Conservation (phyloP, 345 rosid genomes). For the Tarenaya hassleriana region DNA sequence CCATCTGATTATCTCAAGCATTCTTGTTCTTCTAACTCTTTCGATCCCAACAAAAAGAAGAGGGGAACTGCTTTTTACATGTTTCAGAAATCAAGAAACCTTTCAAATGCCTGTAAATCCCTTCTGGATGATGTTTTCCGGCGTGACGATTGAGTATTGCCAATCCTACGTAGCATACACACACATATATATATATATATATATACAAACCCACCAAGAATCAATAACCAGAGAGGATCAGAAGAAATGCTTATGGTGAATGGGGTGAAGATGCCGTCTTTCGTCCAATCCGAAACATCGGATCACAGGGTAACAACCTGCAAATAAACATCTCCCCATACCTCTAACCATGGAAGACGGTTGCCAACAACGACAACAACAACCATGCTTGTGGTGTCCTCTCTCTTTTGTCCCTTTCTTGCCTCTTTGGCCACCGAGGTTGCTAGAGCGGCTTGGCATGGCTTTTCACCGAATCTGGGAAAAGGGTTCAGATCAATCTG, state of each 20-base stretch:
- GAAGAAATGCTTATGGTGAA: constrained; percentile 44
- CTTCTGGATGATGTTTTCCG: too few species aligned
- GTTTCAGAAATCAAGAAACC: constrained; percentile 10
- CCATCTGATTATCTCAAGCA: not conserved
- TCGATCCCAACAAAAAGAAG: not conserved
- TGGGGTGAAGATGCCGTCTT: constrained; percentile 36
- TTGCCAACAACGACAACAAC: constrained; percentile 28
- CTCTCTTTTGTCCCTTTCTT: constrained; percentile 10
- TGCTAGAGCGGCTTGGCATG: constrained; percentile 14
- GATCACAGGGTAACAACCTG: constrained; percentile 44
- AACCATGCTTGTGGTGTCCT: constrained; percentile 14
- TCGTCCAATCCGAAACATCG: constrained; percentile 55
- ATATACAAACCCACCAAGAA: not conserved
- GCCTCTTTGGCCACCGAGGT: constrained; percentile 3
- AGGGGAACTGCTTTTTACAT: not conserved
- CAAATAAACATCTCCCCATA: constrained; percentile 45
- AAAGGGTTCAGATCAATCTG: too few species aligned
- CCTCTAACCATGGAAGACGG: constrained; percentile 37
- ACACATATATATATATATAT: too few species aligned
- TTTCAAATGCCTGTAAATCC: constrained; percentile 9
- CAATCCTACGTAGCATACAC: too few species aligned
- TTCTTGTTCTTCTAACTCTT: constrained; percentile 16
- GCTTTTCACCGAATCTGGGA: constrained; percentile 1
- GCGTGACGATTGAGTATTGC: too few species aligned
- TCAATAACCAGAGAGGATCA: constrained; percentile 10